Evolutionary conservation across 2,329 filamentous ascomycete genomes (phyloP), one percentile per base, ranked within the genome.

Genomic region (Fusarium phyllophilum): DNA sequence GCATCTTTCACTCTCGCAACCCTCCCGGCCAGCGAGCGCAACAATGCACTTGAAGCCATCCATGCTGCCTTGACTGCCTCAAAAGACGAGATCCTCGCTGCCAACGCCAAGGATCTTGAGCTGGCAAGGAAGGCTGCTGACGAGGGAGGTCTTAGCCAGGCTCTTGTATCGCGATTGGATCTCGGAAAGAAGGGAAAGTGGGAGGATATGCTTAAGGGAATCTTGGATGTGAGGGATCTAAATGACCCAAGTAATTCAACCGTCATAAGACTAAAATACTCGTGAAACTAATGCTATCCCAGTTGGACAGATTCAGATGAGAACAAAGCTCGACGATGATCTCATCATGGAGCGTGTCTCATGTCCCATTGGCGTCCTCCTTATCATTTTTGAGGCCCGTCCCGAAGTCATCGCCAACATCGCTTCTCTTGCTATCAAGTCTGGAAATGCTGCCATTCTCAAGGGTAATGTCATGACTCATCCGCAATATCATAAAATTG

Each of bases 391-490:
- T 80, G 96, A 99, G 85, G 96, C 96, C 41, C 93, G 96, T 13
- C 96, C 96, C 12, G 96, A 99, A 84, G 96, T 99, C 74, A 98
- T 99, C 80, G 96, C 96, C 80, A 99, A 99, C 83, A 98, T 99
- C 79, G 95, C 96, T 72, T 94, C 95, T 8, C 88, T 99, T 31
- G 95, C 96, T 42, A 94, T 99, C 83, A 99, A 99, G 83, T 98
- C 96, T 18, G 96, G 95, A 78, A 99, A 99, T 83, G 93, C 96
- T 41, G 96, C 95, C 58, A 98, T 99, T 78, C 87, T 99, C 70
- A 99, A 99, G 87, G 96, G 91, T 88, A 78, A 87, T 94, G 31
- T 18, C n/a, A 22, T 24, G 20, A 13, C 11, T 38, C 9, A 26
- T 31, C 24, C 29, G 12, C 6, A 12, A 24, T 29, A 13, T 14